Base-by-base conservation (phyloP, 1,284 basidiomycete genomes). In the Irpex sp. region DNA sequence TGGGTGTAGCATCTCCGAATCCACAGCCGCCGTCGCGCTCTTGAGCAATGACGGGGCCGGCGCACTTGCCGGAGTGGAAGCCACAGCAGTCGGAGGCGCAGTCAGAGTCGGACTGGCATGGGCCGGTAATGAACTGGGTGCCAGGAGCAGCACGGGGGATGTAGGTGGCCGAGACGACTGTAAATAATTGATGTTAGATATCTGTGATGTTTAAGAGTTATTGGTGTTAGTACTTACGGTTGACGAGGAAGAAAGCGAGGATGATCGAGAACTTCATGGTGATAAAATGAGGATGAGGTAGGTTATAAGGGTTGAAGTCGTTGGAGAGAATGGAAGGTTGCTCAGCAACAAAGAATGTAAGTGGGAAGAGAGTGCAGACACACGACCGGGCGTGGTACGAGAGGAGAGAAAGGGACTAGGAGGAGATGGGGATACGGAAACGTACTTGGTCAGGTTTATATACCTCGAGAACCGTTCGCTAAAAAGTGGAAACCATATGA, bases 221-320 rank as follows among this genome's bases (percentile, higher is more conserved):
- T 9, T 5, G 7, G 34, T 56, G n/a, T n/a, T n/a, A 6, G 31
- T 34, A 34, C 54, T 36, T 31, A 56, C 54, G 31, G 54, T 56
- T 56, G 34, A 56, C 34, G 31, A 56, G 34, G 54, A 56, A 56
- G 54, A 56, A 15, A 56, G 54, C 26, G 34, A 56, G 11, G 54
- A 56, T 36, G 54, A 56, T 56, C 21, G 54, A 56, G 54, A 36
- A 56, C 54, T 56, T 56, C 54, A 56, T 56, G 13, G 36, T 36
- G 54, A 36, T 8, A 56, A 3, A 21, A 31, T 13, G 11, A 56
- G 31, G 54, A 56, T 56, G 26, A 31, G 26, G 54, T 36, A 34
- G 54, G 34, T 56, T 26, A 31, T 34, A 56, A 11, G 49, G 19
- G 19, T 21, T 15, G 31, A 21, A 56, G 54, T 56, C 11, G 34